Base-by-base conservation (phyloP, 192 early-diverging fungal genomes). In the Entomortierella lignicola region DNA sequence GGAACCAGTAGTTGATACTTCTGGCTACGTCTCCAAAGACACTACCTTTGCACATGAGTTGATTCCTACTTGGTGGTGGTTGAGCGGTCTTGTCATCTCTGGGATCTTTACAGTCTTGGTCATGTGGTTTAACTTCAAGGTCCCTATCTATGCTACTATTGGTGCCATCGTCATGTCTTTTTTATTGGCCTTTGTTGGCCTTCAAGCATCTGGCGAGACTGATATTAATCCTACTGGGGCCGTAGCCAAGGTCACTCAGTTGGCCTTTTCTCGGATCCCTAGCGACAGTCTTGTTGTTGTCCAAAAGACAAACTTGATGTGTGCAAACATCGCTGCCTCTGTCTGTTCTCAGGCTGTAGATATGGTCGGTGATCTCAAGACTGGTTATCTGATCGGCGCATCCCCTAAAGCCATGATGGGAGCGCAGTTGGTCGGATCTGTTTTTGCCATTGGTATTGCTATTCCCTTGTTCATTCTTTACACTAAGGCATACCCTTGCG, bases 341-440 rank as follows among this genome's bases (percentile, higher is more conserved):
- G 88, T 84, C 42, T 86, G 89, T 65, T 66, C 77, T 32, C 88
- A 90, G 55, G 50, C 85, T 60, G 90, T 89, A 53, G 91, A 92
- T 61, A 92, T 92, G 91, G 87, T 92, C 61, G 84, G 89, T 44
- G 91, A 92, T 79, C 74, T 92, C 47, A 92, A 92, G 77, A 92
- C 91, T 54, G 91, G 80, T 55, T 87, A 92, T 39, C 63, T 92
- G 51, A 62, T 92, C 27, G 82, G 85, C 60, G 91, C 91, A 12
- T 84, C 88, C 17, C 91, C 91, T 39, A 69, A 77, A n/a, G 85
- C 91, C 31, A 89, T 92, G 69, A 86, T 92, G 82, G 72, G 73
- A 48, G 91, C 89, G 27, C 91, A 92, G 58, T 60, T 91, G 55
- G 60, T 90, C 34, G 90, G 87, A 25, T 86, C 90, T 23, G 71